phyloP scores from a whole-genome alignment of 202 grass and related monocot genomes.

The Musa balbisiana region DNA sequence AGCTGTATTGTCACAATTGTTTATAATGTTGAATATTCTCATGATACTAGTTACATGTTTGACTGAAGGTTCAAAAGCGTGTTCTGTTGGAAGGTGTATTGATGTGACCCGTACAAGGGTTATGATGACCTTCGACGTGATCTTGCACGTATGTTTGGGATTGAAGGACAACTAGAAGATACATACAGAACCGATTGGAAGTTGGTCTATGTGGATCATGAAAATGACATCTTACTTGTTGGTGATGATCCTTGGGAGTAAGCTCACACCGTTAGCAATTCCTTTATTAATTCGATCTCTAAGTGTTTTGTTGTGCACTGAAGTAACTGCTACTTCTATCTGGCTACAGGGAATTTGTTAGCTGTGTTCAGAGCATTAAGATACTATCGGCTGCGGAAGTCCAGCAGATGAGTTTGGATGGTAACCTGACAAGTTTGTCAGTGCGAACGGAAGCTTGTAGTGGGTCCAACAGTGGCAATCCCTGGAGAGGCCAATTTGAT shows the following conservation, averaged over 20 bases:
- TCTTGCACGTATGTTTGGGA: slow-evolving; percentile 93
- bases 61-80: slow-evolving; percentile 89
- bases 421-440: slow-evolving; percentile 66
- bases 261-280: slow-evolving; percentile 18
- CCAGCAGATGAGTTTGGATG: slow-evolving; percentile 97
- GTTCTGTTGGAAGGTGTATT: slow-evolving; percentile 92
- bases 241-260: slow-evolving; percentile 99
- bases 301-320: background rate
- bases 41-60: background rate
- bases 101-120: slow-evolving; percentile 71
- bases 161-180: slow-evolving; percentile 90
- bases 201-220: slow-evolving; percentile 94
- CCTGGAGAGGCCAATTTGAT: slow-evolving; percentile 55
- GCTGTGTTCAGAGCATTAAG: slow-evolving; percentile 95
- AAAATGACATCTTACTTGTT: slow-evolving; percentile 90
- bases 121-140: slow-evolving; percentile 87
- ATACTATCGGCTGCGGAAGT: slow-evolving; percentile 83
- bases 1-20: too few relatives aligned
- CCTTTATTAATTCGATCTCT: slow-evolving; percentile 10
- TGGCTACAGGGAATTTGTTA: slow-evolving; percentile 73
- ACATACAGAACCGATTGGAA: slow-evolving; percentile 87
- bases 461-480: slow-evolving; percentile 67
- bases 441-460: slow-evolving; percentile 74
- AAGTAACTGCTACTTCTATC: slow-evolving; percentile 8
- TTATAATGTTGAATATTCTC: too few relatives aligned